These are phyloP conservation scores for Phytopythium kandeliae DNA, from an alignment of 352 stramenopile species.

Conservation along the genomic window DNA sequence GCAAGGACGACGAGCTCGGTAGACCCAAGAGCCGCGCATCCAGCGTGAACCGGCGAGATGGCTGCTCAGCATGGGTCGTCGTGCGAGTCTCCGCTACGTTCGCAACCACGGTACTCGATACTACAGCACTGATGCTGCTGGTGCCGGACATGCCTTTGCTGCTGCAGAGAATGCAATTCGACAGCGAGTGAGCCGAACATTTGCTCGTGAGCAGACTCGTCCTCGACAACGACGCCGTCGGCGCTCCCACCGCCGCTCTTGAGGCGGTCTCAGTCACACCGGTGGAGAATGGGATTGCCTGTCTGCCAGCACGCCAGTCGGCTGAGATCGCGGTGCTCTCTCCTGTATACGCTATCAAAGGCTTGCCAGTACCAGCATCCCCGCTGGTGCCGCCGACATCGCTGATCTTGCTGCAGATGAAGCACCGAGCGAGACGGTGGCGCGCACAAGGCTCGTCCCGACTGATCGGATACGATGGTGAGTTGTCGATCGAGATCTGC, in stretches of 20 bases:
- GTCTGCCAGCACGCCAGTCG: not conserved
- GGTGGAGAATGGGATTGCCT: not conserved
- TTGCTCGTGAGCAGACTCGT: slow-evolving; percentile 9
- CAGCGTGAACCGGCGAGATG: slow-evolving; percentile 19
- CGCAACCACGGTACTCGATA: not conserved
- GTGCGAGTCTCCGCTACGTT: not conserved
- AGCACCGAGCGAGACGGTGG: slow-evolving; percentile 52
- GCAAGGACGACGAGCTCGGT: not conserved
- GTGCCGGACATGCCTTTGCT: not conserved
- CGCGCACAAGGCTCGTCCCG: slow-evolving; percentile 27
- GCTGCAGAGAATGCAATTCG: slow-evolving; percentile 66
- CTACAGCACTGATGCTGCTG: not conserved
- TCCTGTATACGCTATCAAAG: not conserved
- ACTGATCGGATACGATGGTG: not conserved
- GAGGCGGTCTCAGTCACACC: not conserved
- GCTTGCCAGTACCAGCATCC: not conserved
- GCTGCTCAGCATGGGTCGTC: not conserved
- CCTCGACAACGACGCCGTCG: not conserved
- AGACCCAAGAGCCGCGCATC: slow-evolving; percentile 19
- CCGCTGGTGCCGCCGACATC: not conserved
- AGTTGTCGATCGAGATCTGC: no score
- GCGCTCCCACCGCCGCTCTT: not conserved
- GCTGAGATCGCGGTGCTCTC: not conserved
- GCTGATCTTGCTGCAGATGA: slow-evolving; percentile 43
- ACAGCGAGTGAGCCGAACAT: slow-evolving; percentile 47